Percentiles rank a stretch among this genome's conserved stretches.
Evolutionary conservation across 1,284 basidiomycete genomes (phyloP).

Genomic region (Stygiomarasmius scandens): DNA sequence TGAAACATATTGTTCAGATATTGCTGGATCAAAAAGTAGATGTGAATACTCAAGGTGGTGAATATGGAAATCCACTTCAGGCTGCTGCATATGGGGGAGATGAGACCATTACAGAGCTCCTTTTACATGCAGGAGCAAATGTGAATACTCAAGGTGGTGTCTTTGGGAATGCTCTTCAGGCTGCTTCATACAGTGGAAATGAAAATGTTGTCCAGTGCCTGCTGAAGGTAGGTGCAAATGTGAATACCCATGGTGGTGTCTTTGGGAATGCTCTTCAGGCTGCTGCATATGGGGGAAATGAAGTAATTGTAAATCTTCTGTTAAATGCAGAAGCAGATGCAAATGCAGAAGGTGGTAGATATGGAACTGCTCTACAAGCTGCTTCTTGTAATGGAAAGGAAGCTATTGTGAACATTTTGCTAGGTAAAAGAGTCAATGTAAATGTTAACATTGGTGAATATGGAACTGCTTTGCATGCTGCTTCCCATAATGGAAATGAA

Average conservation of each 20-base stretch:
- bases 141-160: background rate
- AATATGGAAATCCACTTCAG: too few relatives aligned
- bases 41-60: too few relatives aligned
- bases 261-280: too few relatives aligned
- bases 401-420: too few relatives aligned
- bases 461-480: slow-evolving; percentile 3
- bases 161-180: too few relatives aligned
- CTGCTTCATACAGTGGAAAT: too few relatives aligned
- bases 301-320: background rate
- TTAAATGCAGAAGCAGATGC: background rate
- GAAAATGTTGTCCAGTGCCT: too few relatives aligned
- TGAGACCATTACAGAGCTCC: too few relatives aligned
- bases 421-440: background rate
- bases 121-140: background rate
- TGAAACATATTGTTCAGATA: background rate
- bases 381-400: too few relatives aligned
- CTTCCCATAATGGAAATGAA: background rate
- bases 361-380: background rate
- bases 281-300: background rate
- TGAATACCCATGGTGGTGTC: background rate
- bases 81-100: too few relatives aligned
- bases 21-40: background rate
- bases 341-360: background rate
- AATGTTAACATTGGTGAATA: background rate
- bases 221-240: background rate